These are phyloP conservation scores for Linderina pennispora DNA, from an alignment of 192 early-diverging fungal genomes.

Conservation along the genomic window DNA sequence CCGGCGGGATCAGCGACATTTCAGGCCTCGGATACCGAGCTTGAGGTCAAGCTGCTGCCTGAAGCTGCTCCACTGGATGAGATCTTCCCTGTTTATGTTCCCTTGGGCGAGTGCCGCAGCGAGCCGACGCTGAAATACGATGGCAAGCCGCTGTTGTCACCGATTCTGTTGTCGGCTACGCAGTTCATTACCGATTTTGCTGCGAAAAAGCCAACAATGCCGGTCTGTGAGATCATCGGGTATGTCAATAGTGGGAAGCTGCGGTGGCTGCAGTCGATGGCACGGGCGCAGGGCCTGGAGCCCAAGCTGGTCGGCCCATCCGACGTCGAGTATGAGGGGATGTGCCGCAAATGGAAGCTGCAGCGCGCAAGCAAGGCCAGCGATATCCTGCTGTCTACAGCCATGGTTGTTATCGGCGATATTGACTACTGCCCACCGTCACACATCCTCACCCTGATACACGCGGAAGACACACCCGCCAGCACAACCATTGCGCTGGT, in stretches of 20 bases:
- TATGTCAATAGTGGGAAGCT: conserved; percentile 6
- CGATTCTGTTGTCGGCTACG: conserved; percentile 1
- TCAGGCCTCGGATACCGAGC: too few species aligned
- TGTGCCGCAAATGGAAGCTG: conserved; percentile 1
- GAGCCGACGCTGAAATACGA: conserved; percentile 2
- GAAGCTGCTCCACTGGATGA: conserved; percentile 3
- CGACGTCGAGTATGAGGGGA: not conserved
- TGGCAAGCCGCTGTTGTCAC: conserved; percentile 5
- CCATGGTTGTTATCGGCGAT: conserved; percentile 11
- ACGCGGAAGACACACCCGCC: not conserved
- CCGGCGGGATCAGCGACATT: too few species aligned
- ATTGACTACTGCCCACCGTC: conserved; percentile 3
- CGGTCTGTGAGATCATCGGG: conserved; percentile 1
- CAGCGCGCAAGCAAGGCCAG: not conserved
- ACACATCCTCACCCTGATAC: conserved; percentile 1
- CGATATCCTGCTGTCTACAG: too few species aligned
- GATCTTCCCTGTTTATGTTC: not conserved
- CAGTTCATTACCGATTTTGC: too few species aligned
- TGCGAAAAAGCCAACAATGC: too few species aligned
- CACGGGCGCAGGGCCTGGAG: conserved; percentile 3
- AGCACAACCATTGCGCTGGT: conserved; percentile 7
- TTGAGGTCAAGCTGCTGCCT: conserved; percentile 1
- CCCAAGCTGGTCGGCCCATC: not conserved
- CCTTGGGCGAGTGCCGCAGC: not conserved
- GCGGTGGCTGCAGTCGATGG: conserved; percentile 14